These are phyloP conservation scores for Schwanniomyces occidentalis DNA, from an alignment of 805 yeast species.

Conservation along the genomic window DNA sequence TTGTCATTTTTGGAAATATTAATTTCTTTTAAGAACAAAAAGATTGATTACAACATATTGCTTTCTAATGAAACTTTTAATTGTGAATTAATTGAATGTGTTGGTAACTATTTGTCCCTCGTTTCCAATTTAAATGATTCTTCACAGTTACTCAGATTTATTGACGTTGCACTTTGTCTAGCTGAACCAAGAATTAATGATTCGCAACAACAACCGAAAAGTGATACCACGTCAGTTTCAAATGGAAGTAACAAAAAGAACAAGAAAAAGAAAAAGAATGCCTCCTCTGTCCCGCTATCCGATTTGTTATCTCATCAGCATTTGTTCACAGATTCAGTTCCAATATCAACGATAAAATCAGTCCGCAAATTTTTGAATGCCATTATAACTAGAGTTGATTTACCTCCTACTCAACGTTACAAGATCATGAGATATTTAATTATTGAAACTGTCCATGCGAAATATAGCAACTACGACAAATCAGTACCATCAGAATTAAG, in stretches of 20 bases:
- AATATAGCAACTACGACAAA: slow-evolving; percentile 21
- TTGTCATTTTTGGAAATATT: slow-evolving; percentile 56
- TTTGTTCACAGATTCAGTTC: slow-evolving; percentile 47
- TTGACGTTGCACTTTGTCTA: slow-evolving; percentile 53
- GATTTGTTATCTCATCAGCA: slow-evolving; percentile 69
- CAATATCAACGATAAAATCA: slow-evolving; percentile 29
- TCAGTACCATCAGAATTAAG: slow-evolving; percentile 33
- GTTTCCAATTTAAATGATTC: slow-evolving; percentile 48
- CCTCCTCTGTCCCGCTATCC: slow-evolving; percentile 52
- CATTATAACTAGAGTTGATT: slow-evolving; percentile 46
- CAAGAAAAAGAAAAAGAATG: slow-evolving; percentile 42
- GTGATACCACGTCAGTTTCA: slow-evolving; percentile 2
- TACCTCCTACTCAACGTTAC: slow-evolving; percentile 66
- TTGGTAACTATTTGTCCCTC: slow-evolving; percentile 29
- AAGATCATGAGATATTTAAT: slow-evolving; percentile 46
- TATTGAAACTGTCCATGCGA: slow-evolving; percentile 34
- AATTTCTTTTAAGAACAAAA: slow-evolving; percentile 51
- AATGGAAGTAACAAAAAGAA: slow-evolving; percentile 25
- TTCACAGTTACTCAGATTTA: slow-evolving; percentile 52
- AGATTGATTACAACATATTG: slow-evolving; percentile 30
- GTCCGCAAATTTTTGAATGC: slow-evolving; percentile 50
- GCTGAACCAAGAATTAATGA: slow-evolving; percentile 36
- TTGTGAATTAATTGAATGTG: slow-evolving; percentile 33
- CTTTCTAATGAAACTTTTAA: slow-evolving; percentile 40
- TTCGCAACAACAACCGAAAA: slow-evolving; percentile 11